Percentiles rank a stretch among this genome's conserved stretches.
Evolutionary conservation across 176 grass and related monocot genomes (phyloP).

Genomic region (Ampelocalamus luodianensis): DNA sequence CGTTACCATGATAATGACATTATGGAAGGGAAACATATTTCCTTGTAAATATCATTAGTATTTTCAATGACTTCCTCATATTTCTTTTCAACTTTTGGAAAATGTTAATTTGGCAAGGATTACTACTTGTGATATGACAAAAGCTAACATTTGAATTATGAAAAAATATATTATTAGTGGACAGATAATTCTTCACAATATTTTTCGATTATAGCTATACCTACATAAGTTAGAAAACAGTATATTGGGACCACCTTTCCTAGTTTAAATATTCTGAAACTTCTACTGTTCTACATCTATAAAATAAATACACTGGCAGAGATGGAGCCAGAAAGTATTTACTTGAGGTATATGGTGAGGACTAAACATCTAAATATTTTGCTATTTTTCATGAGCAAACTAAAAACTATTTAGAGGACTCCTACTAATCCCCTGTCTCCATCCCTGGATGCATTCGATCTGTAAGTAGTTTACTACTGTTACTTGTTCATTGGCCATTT

Average conservation of each 20-base stretch:
- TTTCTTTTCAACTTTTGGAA: background rate
- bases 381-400: no score
- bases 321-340: no score
- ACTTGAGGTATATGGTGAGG: no score
- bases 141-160: background rate
- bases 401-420: no score
- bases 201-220: background rate
- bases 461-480: background rate
- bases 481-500: no score
- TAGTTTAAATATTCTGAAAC: background rate
- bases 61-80: background rate
- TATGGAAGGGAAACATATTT: background rate
- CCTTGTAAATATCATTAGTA: background rate
- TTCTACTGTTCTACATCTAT: background rate
- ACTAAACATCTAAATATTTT: no score
- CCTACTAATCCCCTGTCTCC: no score
- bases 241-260: background rate
- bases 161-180: background rate
- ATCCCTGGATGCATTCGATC: no score
- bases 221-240: background rate
- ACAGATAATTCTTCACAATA: background rate
- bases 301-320: background rate
- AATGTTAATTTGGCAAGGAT: background rate
- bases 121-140: background rate
- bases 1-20: slow-evolving; percentile 19